These are phyloP conservation scores for Entoloma clypeatum DNA, from an alignment of 1,284 basidiomycete species.

Conservation along the genomic window DNA sequence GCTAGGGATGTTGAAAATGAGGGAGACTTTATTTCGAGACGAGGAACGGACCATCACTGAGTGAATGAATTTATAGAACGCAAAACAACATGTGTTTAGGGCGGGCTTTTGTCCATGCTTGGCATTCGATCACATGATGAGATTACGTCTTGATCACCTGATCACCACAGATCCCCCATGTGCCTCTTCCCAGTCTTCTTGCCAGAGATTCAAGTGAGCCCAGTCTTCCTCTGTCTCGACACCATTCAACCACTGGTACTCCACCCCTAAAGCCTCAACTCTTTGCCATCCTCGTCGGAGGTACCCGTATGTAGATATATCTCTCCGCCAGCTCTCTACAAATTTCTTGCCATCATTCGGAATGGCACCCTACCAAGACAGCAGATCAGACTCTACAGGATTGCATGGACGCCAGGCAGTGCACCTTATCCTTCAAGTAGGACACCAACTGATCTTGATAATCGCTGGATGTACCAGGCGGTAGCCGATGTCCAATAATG, in stretches of 20 bases:
- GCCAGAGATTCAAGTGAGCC: slow-evolving; percentile 44
- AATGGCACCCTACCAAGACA: slow-evolving; percentile 30
- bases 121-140: no score
- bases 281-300: slow-evolving; percentile 44
- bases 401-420: not conserved
- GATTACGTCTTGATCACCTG: no score
- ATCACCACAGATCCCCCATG: no score
- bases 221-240: slow-evolving; percentile 31
- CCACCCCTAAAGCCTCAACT: slow-evolving; percentile 38
- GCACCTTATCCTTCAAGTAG: slow-evolving; percentile 38
- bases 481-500: slow-evolving; percentile 44
- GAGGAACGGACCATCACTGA: slow-evolving; percentile 32
- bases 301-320: slow-evolving; percentile 30
- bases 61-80: slow-evolving; percentile 27
- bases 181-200: slow-evolving; percentile 40
- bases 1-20: slow-evolving; percentile 20
- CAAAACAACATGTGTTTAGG: slow-evolving; percentile 27
- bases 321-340: slow-evolving; percentile 47
- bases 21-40: slow-evolving; percentile 7
- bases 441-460: slow-evolving; percentile 48
- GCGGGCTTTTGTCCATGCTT: slow-evolving; percentile 28
- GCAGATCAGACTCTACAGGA: slow-evolving; percentile 1
- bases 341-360: slow-evolving; percentile 41
- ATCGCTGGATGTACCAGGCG: slow-evolving; percentile 37
- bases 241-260: slow-evolving; percentile 40